These are phyloP conservation scores for Oropetium thomaeum DNA, from an alignment of 176 grass and related monocot genomes.

Conservation along the genomic window DNA sequence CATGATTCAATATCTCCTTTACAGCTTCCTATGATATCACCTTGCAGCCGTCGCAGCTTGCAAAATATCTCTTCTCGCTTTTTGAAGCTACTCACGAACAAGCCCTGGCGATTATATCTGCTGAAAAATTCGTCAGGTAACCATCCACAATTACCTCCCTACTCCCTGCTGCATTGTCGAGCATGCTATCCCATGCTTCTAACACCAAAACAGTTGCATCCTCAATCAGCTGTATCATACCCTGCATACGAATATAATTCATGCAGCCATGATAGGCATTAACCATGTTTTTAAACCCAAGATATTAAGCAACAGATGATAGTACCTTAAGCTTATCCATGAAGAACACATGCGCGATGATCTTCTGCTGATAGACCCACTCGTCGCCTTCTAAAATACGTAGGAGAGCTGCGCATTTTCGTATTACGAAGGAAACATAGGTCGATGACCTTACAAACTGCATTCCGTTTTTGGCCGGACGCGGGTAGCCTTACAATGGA, in stretches of 20 bases:
- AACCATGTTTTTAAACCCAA: slow-evolving; percentile 20
- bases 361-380: slow-evolving; percentile 64
- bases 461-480: too few species aligned
- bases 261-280: slow-evolving; percentile 8
- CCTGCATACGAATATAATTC: slow-evolving; percentile 34
- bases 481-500: too few species aligned
- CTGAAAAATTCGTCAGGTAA: slow-evolving; percentile 58
- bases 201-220: slow-evolving; percentile 43
- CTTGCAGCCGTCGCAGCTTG: slow-evolving; percentile 55
- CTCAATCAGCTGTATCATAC: slow-evolving; percentile 53
- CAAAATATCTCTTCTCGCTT: slow-evolving; percentile 68
- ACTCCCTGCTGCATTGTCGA: slow-evolving; percentile 31
- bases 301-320: neutral
- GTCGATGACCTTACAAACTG: too few species aligned
- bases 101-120: slow-evolving; percentile 61
- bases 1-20: slow-evolving; percentile 22
- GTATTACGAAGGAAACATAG: too few species aligned
- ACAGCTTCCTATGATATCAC: slow-evolving; percentile 44
- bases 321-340: slow-evolving; percentile 81
- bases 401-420: too few species aligned
- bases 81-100: slow-evolving; percentile 69
- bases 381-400: too few species aligned
- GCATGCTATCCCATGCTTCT: slow-evolving; percentile 50
- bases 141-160: slow-evolving; percentile 63
- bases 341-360: slow-evolving; percentile 66